Percentiles rank a stretch among this genome's conserved stretches.
Evolutionary conservation across 164 flowering plant species (phyloP).

Genomic region (Vitis cinerea): DNA sequence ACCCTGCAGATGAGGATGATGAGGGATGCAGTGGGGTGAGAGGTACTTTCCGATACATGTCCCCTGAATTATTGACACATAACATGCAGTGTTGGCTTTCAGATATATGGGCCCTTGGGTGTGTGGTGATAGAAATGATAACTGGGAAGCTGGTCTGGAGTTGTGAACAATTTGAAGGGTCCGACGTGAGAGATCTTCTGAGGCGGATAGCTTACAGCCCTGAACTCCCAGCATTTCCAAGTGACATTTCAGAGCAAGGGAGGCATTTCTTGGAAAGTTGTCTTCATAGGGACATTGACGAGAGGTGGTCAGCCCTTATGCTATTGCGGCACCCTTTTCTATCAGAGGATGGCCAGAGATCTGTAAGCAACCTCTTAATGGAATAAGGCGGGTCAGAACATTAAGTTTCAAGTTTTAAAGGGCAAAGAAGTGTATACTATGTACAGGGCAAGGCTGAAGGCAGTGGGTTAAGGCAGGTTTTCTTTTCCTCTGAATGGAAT

Average conservation of each 20-base stretch:
- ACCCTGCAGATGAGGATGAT: background rate
- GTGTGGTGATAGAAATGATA: background rate
- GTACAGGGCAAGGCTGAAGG: too few relatives aligned
- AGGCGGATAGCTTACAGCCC: background rate
- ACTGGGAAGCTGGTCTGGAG: background rate
- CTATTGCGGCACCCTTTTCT: too few relatives aligned
- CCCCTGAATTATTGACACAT: background rate
- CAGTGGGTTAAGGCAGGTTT: too few relatives aligned
- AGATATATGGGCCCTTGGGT: constrained; percentile 1
- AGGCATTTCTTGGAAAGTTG: background rate
- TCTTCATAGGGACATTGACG: background rate
- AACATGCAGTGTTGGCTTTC: background rate
- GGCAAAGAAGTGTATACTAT: too few relatives aligned
- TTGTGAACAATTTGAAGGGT: background rate
- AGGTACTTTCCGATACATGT: background rate
- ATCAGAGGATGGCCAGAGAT: too few relatives aligned
- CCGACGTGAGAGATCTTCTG: background rate
- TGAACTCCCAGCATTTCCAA: background rate
- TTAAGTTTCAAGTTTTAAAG: too few relatives aligned
- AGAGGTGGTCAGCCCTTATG: too few relatives aligned
- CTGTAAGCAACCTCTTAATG: too few relatives aligned
- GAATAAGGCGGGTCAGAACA: too few relatives aligned
- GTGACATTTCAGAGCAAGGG: background rate
- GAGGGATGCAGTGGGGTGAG: background rate
- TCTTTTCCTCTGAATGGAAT: too few relatives aligned